Percentiles rank a stretch among this genome's conserved stretches.
These are phyloP conservation scores for Geotrichum carabidarum DNA, from an alignment of 1,139 yeast species.

Conservation along the genomic window DNA sequence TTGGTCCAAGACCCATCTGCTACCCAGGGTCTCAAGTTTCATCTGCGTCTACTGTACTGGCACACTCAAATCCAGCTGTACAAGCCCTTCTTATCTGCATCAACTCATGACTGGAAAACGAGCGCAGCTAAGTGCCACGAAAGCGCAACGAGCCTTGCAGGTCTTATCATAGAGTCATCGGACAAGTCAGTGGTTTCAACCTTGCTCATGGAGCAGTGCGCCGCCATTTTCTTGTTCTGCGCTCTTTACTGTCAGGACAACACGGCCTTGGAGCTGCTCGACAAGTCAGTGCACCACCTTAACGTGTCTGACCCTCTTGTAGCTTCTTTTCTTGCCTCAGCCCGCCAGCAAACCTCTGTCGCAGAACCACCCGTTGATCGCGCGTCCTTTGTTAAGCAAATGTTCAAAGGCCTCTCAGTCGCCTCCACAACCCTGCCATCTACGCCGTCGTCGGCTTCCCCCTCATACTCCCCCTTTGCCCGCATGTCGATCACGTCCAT, in stretches of 20 bases:
- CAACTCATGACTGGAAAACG: not conserved
- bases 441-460: not conserved
- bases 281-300: not conserved
- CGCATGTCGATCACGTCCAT: not conserved
- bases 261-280: not conserved
- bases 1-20: not conserved
- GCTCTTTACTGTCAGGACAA: not conserved
- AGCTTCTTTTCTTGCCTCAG: not conserved
- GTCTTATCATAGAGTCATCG: not conserved
- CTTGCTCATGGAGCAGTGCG: not conserved
- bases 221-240: not conserved
- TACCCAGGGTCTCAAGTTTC: constrained; percentile 12
- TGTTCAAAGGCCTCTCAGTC: not conserved
- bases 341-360: not conserved
- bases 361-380: not conserved
- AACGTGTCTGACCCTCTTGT: not conserved
- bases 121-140: not conserved
- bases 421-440: not conserved
- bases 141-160: not conserved
- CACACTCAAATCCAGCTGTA: not conserved
- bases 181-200: not conserved
- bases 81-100: constrained; percentile 3
- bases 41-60: constrained; percentile 15
- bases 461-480: not conserved
- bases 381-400: not conserved